Percentiles rank a stretch among this genome's conserved stretches.
Conservation (phyloP, 768 basidiomycete genomes). For the Psilocybe cyanescens region DNA sequence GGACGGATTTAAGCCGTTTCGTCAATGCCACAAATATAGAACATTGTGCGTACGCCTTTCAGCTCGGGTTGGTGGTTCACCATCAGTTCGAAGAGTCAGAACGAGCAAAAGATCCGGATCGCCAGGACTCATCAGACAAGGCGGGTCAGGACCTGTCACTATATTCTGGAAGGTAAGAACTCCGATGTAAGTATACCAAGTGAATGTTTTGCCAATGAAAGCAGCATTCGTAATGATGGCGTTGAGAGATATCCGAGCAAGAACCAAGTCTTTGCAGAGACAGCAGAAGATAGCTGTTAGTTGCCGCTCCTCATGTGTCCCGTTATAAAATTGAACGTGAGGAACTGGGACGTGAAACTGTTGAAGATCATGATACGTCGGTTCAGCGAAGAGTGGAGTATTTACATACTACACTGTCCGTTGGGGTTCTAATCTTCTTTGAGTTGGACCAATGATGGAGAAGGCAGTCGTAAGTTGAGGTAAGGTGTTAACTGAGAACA, state of each 20-base stretch:
- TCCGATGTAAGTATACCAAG: background rate
- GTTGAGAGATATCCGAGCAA: constrained; percentile 1
- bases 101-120: constrained; percentile 23
- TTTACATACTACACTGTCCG: background rate
- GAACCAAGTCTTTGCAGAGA: background rate
- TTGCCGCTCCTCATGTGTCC: background rate
- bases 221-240: constrained; percentile 3
- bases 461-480: background rate
- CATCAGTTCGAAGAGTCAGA: constrained; percentile 14
- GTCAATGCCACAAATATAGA: constrained; percentile 16
- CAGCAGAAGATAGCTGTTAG: background rate
- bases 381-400: background rate
- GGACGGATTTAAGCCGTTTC: constrained; percentile 23
- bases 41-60: constrained; percentile 6
- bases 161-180: constrained; percentile 15
- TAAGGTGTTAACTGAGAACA: background rate
- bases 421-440: background rate
- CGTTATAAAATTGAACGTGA: background rate
- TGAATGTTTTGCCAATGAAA: constrained; percentile 8
- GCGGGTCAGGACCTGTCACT: constrained; percentile 15
- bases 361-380: background rate
- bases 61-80: constrained; percentile 20
- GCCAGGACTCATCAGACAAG: constrained; percentile 21
- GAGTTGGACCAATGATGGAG: background rate
- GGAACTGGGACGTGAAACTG: background rate